These are phyloP conservation scores for Starmerella sirachaensis DNA, from an alignment of 805 yeast genomes.

Conservation along the genomic window DNA sequence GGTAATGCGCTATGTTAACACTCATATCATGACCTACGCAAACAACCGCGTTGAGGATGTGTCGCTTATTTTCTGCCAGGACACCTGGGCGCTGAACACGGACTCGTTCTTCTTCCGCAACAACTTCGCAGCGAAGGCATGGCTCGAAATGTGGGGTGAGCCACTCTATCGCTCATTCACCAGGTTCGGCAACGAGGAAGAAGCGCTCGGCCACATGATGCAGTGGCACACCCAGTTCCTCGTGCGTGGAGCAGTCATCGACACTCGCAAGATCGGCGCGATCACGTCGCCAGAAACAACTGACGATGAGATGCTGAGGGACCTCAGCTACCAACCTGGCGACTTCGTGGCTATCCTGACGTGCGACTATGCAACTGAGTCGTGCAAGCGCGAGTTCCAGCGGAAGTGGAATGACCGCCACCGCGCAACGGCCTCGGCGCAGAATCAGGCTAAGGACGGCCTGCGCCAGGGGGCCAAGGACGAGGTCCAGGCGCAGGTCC, in stretches of 20 bases:
- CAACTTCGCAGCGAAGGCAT: conserved; percentile 43
- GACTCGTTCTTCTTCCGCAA: conserved; percentile 63
- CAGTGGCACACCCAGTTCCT: conserved; percentile 90
- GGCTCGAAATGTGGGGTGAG: conserved; percentile 73
- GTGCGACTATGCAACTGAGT: conserved; percentile 23
- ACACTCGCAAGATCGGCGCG: conserved; percentile 43
- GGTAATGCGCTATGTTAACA: conserved; percentile 35
- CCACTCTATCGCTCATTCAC: conserved; percentile 53
- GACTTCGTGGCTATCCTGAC: conserved; percentile 30
- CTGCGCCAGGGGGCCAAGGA: conserved; percentile 11
- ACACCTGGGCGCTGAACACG: conserved; percentile 49
- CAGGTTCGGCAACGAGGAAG: conserved; percentile 42
- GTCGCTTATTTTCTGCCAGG: conserved; percentile 58
- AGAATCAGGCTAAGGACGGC: neutral
- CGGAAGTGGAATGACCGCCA: conserved; percentile 24
- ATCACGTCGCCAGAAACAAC: conserved; percentile 19
- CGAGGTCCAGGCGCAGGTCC: conserved; percentile 22
- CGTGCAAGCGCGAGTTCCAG: conserved; percentile 25
- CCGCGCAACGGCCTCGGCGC: conserved; percentile 11
- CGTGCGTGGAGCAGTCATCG: conserved; percentile 60
- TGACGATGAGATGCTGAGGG: conserved; percentile 18
- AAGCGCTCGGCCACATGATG: conserved; percentile 67
- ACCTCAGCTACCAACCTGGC: conserved; percentile 25
- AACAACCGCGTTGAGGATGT: conserved; percentile 44
- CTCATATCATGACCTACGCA: conserved; percentile 43